A percentile compares a stretch with the other conserved stretches of the same genome.
Evolutionary conservation across 2,329 filamentous ascomycete species (phyloP).

Genomic region (Setomelanomma holmii): DNA sequence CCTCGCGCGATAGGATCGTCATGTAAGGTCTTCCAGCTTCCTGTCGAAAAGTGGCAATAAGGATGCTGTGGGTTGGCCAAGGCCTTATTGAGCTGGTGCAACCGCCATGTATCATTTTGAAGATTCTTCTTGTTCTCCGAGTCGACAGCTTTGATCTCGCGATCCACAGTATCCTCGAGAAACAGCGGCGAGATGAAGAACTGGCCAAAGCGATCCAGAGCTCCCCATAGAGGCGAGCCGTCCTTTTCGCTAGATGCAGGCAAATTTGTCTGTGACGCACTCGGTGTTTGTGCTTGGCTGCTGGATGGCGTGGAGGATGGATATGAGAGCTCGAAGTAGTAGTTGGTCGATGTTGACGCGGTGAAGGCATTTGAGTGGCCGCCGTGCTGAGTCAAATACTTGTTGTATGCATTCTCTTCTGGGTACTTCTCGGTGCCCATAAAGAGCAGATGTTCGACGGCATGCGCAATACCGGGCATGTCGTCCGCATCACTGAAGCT

Average conservation of each 20-base stretch:
- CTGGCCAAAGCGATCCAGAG: conserved; percentile 88
- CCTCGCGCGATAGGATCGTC: conserved; percentile 79
- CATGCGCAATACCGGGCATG: conserved; percentile 95
- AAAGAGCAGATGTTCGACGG: conserved; percentile 94
- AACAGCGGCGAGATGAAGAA: conserved; percentile 93
- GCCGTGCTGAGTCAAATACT: conserved; percentile 88
- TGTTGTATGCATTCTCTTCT: conserved; percentile 78
- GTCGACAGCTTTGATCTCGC: conserved; percentile 87
- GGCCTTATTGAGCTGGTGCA: conserved; percentile 87
- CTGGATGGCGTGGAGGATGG: conserved; percentile 66
- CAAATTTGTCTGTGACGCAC: conserved; percentile 46
- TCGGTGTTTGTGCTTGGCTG: conserved; percentile 54
- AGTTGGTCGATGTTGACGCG: conserved; percentile 91
- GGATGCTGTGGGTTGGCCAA: conserved; percentile 88
- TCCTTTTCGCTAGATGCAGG: conserved; percentile 48
- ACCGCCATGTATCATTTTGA: conserved; percentile 86
- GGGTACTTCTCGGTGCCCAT: conserved; percentile 99
- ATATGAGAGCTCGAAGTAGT: conserved; percentile 94
- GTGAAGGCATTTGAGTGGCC: conserved; percentile 97
- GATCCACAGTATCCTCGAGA: conserved; percentile 80
- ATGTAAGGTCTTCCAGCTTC: conserved; percentile 85
- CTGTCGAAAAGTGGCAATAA: conserved; percentile 90
- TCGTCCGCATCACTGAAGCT: conserved; percentile 91
- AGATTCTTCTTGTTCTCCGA: conserved; percentile 98
- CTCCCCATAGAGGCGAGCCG: conserved; percentile 75